A percentile compares a stretch with the other conserved stretches of the same genome.
phyloP scores from a whole-genome alignment of 176 grass and related monocot species.

The Ananas comosus region DNA sequence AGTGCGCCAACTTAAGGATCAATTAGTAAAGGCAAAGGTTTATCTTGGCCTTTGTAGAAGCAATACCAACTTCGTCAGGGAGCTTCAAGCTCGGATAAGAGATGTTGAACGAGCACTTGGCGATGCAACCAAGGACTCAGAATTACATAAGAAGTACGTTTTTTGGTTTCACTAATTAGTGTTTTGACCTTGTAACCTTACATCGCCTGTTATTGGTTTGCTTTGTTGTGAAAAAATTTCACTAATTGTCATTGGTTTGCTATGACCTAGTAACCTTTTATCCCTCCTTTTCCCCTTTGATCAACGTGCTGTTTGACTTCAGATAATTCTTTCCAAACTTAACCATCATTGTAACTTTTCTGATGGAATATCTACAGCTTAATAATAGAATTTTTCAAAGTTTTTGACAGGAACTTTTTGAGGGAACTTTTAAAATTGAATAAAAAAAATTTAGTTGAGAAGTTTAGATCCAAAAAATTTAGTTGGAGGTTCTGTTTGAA shows the following conservation, averaged over 20 bases:
- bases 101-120: slow-evolving; percentile 56
- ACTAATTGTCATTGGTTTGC: neutral
- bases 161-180: neutral
- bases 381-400: slow-evolving; percentile 8
- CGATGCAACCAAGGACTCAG: slow-evolving; percentile 39
- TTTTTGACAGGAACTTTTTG: neutral
- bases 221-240: neutral
- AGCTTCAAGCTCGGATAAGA: slow-evolving; percentile 53
- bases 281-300: neutral
- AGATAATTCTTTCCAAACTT: no score
- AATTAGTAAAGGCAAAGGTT: slow-evolving; percentile 63
- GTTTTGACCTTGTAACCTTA: neutral
- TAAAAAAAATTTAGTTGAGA: no score
- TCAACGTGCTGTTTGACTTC: no score
- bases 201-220: neutral
- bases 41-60: slow-evolving; percentile 56
- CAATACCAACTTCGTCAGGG: slow-evolving; percentile 52
- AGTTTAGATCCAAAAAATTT: no score
- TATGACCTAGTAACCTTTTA: neutral
- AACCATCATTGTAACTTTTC: no score
- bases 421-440: neutral
- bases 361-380: no score
- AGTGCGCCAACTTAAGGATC: slow-evolving; percentile 51
- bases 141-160: slow-evolving; percentile 58
- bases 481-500: neutral